Percentiles rank a stretch among this genome's conserved stretches.
Conservation (phyloP, 2,329 filamentous ascomycete genomes). For the Teratosphaeria epicoccoides region DNA sequence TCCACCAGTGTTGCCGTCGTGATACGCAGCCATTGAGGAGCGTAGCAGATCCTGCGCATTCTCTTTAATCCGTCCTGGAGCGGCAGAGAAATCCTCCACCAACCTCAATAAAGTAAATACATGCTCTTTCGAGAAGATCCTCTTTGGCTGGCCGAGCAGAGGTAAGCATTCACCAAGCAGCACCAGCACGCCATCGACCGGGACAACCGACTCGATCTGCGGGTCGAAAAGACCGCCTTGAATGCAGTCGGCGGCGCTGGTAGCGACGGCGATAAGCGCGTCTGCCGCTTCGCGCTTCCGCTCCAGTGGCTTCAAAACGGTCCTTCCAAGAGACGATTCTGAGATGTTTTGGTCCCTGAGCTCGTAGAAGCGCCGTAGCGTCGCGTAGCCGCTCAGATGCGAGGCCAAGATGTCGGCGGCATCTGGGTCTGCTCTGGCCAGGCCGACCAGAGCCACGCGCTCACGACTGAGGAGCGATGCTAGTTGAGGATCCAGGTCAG, state of each 20-base stretch:
- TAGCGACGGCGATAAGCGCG: constrained; percentile 71
- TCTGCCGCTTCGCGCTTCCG: constrained; percentile 60
- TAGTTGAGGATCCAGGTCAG: constrained; percentile 64
- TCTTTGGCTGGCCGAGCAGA: constrained; percentile 52
- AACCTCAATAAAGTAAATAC: constrained; percentile 18
- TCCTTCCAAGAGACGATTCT: constrained; percentile 4
- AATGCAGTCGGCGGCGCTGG: constrained; percentile 80
- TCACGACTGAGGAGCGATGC: constrained; percentile 60
- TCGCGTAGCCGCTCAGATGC: constrained; percentile 85
- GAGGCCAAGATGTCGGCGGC: constrained; percentile 75
- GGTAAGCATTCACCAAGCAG: constrained; percentile 75
- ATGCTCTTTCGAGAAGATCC: constrained; percentile 19
- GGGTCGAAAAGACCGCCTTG: constrained; percentile 82
- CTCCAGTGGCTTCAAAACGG: constrained; percentile 41
- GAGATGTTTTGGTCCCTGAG: constrained; percentile 60
- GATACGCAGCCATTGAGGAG: constrained; percentile 15
- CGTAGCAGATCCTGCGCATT: constrained; percentile 19
- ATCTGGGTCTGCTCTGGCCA: constrained; percentile 65
- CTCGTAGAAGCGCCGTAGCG: constrained; percentile 79
- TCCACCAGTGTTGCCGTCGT: constrained; percentile 6
- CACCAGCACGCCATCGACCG: constrained; percentile 74
- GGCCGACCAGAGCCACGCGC: constrained; percentile 57
- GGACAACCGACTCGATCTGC: constrained; percentile 68
- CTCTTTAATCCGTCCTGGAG: constrained; percentile 17
- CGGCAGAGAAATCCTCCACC: constrained; percentile 21